Percentiles rank a stretch among this genome's conserved stretches.
Evolutionary conservation across 225 moss, liverwort and hornwort genomes (phyloP).

Genomic region (Physcomitrium patens): DNA sequence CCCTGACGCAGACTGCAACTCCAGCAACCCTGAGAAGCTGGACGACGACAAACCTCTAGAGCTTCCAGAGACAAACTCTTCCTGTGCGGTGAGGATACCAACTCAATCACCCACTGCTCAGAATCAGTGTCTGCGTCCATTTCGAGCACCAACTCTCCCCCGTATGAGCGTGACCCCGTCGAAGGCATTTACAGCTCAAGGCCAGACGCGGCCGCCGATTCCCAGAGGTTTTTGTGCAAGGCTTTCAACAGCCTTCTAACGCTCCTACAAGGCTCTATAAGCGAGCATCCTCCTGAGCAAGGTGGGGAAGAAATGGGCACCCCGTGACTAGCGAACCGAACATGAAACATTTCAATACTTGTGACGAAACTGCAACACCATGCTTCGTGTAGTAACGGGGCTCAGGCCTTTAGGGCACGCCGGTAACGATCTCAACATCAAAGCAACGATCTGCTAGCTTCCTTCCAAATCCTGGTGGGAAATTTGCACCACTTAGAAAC

Average conservation of each 20-base stretch:
- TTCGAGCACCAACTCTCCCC: too few species aligned
- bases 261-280: conserved; percentile 13
- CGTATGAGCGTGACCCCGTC: too few species aligned
- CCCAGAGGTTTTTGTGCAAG: conserved; percentile 14
- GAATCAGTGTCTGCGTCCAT: not conserved
- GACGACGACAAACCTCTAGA: not conserved
- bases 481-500: too few species aligned
- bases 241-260: conserved; percentile 29
- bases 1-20: not conserved
- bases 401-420: too few species aligned
- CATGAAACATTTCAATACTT: not conserved
- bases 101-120: not conserved
- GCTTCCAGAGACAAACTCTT: not conserved
- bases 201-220: not conserved
- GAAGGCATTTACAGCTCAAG: too few species aligned
- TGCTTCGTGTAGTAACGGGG: not conserved
- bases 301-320: not conserved
- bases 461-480: too few species aligned
- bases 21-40: not conserved
- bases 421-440: too few species aligned
- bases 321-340: not conserved
- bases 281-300: not conserved
- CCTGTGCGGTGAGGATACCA: not conserved
- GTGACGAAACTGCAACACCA: not conserved
- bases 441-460: too few species aligned